Evolutionary conservation across 1,284 basidiomycete species (phyloP).

Genomic region (Trichosporon asahii): DNA sequence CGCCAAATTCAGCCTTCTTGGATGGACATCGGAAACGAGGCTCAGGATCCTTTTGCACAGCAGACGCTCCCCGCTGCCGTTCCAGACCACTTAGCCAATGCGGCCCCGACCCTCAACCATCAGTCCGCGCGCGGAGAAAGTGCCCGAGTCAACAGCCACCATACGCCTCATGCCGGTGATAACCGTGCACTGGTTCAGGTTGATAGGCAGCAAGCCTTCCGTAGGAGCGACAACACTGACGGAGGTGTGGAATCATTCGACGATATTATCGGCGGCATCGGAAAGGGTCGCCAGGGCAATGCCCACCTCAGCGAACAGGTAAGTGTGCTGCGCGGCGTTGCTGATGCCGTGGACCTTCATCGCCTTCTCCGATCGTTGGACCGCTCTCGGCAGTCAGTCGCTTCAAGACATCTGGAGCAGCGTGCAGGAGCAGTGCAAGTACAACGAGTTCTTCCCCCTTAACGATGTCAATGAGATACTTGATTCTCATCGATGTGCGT

Average conservation of each 20-base stretch:
- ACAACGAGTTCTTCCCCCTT: background rate
- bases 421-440: background rate
- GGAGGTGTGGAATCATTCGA: background rate
- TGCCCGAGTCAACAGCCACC: background rate
- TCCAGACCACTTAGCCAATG: background rate
- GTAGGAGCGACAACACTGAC: background rate
- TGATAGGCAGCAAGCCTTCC: background rate
- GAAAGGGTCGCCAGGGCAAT: background rate
- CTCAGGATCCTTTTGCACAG: background rate
- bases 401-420: background rate
- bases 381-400: background rate
- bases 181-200: background rate
- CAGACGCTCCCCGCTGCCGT: background rate
- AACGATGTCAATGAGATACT: background rate
- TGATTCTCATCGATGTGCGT: background rate
- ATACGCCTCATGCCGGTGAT: background rate
- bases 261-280: background rate
- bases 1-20: background rate
- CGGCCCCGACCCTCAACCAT: background rate
- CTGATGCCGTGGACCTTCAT: background rate
- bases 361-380: background rate
- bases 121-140: background rate
- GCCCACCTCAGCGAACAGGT: background rate
- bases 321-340: background rate
- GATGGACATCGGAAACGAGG: background rate